These are phyloP conservation scores for Pouteria glomerata DNA, from an alignment of 148 eudicot species.

Conservation along the genomic window DNA sequence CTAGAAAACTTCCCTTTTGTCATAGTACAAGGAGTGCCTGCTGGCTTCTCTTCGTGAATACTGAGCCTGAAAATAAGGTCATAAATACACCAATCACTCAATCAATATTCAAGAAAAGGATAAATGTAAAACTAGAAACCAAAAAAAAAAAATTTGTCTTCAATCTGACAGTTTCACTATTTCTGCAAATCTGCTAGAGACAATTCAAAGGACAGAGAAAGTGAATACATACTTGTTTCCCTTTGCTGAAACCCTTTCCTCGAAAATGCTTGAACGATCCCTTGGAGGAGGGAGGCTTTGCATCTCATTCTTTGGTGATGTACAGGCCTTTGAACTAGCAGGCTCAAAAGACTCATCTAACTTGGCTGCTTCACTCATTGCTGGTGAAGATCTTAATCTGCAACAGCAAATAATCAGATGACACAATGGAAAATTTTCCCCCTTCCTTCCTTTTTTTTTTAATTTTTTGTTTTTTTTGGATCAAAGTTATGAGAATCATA, in stretches of 20 bases:
- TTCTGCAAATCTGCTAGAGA: neutral
- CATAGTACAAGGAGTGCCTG: slow-evolving; percentile 22
- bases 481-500: neutral
- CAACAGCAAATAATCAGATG: slow-evolving; percentile 7
- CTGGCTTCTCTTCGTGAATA: slow-evolving; percentile 10
- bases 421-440: neutral
- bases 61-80: neutral
- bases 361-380: neutral
- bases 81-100: neutral
- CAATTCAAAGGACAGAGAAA: neutral
- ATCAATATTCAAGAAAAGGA: neutral
- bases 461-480: neutral
- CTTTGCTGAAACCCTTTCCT: slow-evolving; percentile 1
- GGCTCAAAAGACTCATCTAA: slow-evolving; percentile 3
- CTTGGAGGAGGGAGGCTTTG: neutral
- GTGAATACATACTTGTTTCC: slow-evolving; percentile 1
- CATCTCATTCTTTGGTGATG: neutral
- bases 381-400: slow-evolving; percentile 23
- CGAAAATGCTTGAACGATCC: neutral
- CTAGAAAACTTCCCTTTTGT: slow-evolving; percentile 38
- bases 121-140: neutral
- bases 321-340: slow-evolving; percentile 8
- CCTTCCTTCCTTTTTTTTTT: neutral
- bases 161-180: neutral
- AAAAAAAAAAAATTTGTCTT: neutral